Percentiles rank a stretch among this genome's conserved stretches.
These are phyloP conservation scores for Paraphaeosphaeria minitans DNA, from an alignment of 2,329 filamentous ascomycete genomes.

Conservation along the genomic window DNA sequence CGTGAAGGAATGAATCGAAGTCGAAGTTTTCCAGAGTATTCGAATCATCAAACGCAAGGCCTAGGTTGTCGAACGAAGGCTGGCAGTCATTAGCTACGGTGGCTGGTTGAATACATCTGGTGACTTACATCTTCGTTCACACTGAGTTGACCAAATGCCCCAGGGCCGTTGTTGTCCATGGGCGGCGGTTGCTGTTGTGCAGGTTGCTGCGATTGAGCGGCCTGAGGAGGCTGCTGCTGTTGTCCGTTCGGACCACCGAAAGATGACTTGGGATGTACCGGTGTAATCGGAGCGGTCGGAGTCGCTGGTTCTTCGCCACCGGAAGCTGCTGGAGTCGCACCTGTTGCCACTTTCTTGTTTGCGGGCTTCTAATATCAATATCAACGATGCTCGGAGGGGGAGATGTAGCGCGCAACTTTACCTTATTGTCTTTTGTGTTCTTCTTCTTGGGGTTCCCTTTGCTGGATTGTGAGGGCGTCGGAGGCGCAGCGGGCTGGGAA, in stretches of 20 bases:
- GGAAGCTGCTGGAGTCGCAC: slow-evolving; percentile 49
- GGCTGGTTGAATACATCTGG: background rate
- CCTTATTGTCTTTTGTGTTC: slow-evolving; percentile 71
- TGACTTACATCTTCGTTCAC: slow-evolving; percentile 37
- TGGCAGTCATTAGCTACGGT: background rate
- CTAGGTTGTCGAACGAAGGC: slow-evolving; percentile 38
- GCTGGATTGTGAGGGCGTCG: slow-evolving; percentile 74
- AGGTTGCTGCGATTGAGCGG: slow-evolving; percentile 42
- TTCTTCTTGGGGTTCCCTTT: slow-evolving; percentile 82
- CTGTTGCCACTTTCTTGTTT: slow-evolving; percentile 49
- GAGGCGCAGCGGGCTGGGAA: slow-evolving; percentile 63
- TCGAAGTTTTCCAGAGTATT: slow-evolving; percentile 72
- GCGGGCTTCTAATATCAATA: slow-evolving; percentile 47
- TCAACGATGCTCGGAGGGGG: slow-evolving; percentile 36
- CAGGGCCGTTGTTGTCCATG: slow-evolving; percentile 41
- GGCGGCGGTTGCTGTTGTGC: slow-evolving; percentile 36
- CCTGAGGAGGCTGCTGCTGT: slow-evolving; percentile 38
- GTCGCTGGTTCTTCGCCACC: slow-evolving; percentile 54
- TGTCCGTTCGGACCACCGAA: slow-evolving; percentile 40
- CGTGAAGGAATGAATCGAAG: slow-evolving; percentile 70
- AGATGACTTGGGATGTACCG: slow-evolving; percentile 50
- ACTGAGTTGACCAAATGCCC: slow-evolving; percentile 48
- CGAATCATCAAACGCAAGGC: slow-evolving; percentile 54
- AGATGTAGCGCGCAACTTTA: slow-evolving; percentile 51
- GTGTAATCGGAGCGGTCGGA: slow-evolving; percentile 56